Base-by-base conservation (phyloP, 2,329 filamentous ascomycete species). In the Arthrobotrys entomopaga region DNA sequence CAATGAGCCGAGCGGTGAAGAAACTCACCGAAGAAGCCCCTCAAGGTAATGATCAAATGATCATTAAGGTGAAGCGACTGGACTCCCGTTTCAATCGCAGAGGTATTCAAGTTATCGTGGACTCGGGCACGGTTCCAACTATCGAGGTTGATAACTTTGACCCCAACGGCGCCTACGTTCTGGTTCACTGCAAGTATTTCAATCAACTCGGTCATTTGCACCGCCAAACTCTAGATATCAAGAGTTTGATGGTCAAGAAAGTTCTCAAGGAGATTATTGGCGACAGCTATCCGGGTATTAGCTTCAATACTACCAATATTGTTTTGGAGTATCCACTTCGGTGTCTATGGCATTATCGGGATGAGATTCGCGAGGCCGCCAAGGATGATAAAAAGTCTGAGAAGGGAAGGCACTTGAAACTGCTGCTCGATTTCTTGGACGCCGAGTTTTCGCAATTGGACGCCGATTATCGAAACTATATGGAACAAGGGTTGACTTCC, bases 401-500 rank as follows among this genome's bases (percentile, higher is more conserved):
- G 53, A 65, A 67, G 42, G 65, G 60, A 40, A 54, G 66, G 15
- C 76, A 78, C 65, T 65, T 76, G 15, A 74, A 78, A 24, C 74
- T 76, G 15, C 50, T 77, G 4, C 40, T 78, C 22, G 57, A 61
- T 0, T 78, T 76, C 67, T 76, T 80, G 3, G 70, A 78, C 60
- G 71, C 69, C 1, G 76, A 76, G 1, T 77, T 79, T 48, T 42
- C 54, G 2, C 54, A 73, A 6, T 65, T 78, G 11, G 77, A 76
- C 11, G 66, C 77, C 6, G 78, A 78, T 1, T 77, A 78, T 0
- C 75, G 80, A 4, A 77, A 76, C 13, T 78, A 76, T 11, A 76
- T 75, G 19, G 79, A 80, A 78, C 56, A 77, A 67, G 7, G 76
- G 76, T 24, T 78, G 78, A 66, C 76, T 77, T 20, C 72, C 66